Evolutionary conservation across 2,329 filamentous ascomycete genomes (phyloP), one percentile per base, ranked within the genome.

Genomic region (Monilinia fructicola): DNA sequence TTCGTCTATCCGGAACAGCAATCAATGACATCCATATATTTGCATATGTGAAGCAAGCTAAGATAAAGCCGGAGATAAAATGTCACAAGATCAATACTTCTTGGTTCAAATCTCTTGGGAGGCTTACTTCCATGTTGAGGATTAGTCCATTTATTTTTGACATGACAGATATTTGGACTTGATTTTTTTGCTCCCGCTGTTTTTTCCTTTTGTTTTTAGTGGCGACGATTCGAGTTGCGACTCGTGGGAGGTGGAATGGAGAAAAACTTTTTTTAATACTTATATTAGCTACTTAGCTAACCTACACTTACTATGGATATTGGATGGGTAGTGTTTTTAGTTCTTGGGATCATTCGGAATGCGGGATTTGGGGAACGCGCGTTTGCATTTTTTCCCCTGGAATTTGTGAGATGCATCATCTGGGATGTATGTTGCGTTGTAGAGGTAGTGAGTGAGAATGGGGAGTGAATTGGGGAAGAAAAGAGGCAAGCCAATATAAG

Each of bases 231-330:
- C 55, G 7, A 48, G 31, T 50, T 50, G n/a, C 23, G 44, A 48
- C 35, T 38, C 28, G 38, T 18, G 58, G 44, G 44, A 38, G 55
- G 23, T n/a, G 26, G 56, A 12, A n/a, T 7, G 42, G 42, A 16
- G 42, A 38, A 23, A 23, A 18, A 16, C 28, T 48, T 38, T 56
- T 56, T 65, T 65, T 50, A 59, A 59, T 65, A 65, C 58, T 59
- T 52, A 65, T 65, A 65, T 65, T 65, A 50, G 63, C 63, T 59
- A 55, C 44, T 50, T 60, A 50, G 44, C 44, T 60, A 35, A 10
- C 28, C 48, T 46, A 35, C n/a, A 48, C 53, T 54, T 50, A 23
- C 28, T 50, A 50, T 60, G 58, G 58, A 65, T 65, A 46, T 58
- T 46, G 53, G 63, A 65, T 59, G 44, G 53, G 63, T 58, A 42